Base-by-base conservation (phyloP, 1,284 basidiomycete species). In the Sanghuangporus sanghuang region DNA sequence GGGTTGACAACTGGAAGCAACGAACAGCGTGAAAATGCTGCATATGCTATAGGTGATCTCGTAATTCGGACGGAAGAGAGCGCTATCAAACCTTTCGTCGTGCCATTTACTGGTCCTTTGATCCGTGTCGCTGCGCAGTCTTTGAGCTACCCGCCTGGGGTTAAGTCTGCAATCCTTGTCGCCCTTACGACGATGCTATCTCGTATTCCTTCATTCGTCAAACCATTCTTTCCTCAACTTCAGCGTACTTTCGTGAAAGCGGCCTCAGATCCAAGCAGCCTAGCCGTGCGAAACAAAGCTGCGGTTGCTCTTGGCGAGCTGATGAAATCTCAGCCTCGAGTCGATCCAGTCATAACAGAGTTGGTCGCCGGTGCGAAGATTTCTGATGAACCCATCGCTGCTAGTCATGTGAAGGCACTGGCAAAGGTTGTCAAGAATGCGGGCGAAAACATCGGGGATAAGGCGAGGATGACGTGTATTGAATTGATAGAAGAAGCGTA, bases 241-340 rank as follows among this genome's bases (percentile, higher is more conserved):
- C 96, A 98, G 73, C 85, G 96, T 46, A 98, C 95, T 0, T 99
- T 99, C 73, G 91, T 98, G 75, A 99, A 99, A 77, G 93, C 94
- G 44, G 84, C 92, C 0, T 85, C 89, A 64, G 96, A 99, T 73
- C 77, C 89, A 0, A 83, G 89, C 1, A 93, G 92, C 68, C 78
- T 84, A 2, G 87, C 85, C 18, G 95, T 99, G 35, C 87, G 96
- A 58, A 88, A 79, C 65, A 87, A 86, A 60, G 96, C 95, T 0
- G 93, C 89, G 0, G 81, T 87, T 36, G 96, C 92, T 35, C 81
- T 99, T 0, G 96, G 95, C 23, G 84, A 88, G n/a, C 80, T 99
- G 72, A 98, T 99, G 95, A 87, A 85, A 69, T 89, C 87, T 72
- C 95, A 96, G 71, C 86, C 92, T 2, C 78, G 93, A 64, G 87